Percentiles rank a stretch among this genome's conserved stretches.
phyloP scores from a whole-genome alignment of 805 yeast species.

The Scheffersomyces stipitis region DNA sequence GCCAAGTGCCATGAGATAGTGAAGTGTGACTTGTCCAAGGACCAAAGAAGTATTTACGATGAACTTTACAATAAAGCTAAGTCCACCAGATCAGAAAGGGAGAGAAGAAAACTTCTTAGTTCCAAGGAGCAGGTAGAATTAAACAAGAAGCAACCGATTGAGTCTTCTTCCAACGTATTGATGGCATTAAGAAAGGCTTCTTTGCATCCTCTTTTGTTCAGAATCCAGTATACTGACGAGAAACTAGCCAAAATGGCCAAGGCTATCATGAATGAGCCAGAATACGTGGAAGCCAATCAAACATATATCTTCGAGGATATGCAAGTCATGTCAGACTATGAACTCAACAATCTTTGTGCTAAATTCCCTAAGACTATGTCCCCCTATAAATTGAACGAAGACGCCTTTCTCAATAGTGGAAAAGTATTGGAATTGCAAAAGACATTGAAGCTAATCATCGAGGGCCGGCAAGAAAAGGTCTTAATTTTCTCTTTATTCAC shows the following conservation, averaged over 20 bases:
- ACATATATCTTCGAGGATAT: conserved; percentile 86
- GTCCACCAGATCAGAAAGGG: conserved; percentile 41
- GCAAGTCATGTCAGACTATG: conserved; percentile 93
- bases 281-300: conserved; percentile 74
- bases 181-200: conserved; percentile 93
- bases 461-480: conserved; percentile 61
- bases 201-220: conserved; percentile 84
- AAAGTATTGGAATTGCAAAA: conserved; percentile 61
- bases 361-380: conserved; percentile 69
- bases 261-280: conserved; percentile 77
- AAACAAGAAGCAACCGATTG: conserved; percentile 32
- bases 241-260: conserved; percentile 65
- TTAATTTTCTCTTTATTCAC: conserved; percentile 90
- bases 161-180: conserved; percentile 64
- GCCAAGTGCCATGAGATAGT: conserved; percentile 64
- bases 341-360: conserved; percentile 70
- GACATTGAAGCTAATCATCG: conserved; percentile 57
- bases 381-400: conserved; percentile 50
- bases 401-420: conserved; percentile 67
- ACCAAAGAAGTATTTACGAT: conserved; percentile 61
- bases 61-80: conserved; percentile 51
- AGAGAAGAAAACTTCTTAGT: conserved; percentile 38
- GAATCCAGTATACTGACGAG: conserved; percentile 59
- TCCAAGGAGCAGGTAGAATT: conserved; percentile 33
- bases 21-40: conserved; percentile 60